phyloP scores from a whole-genome alignment of 441 rosid genomes.

The Eruca vesicaria region DNA sequence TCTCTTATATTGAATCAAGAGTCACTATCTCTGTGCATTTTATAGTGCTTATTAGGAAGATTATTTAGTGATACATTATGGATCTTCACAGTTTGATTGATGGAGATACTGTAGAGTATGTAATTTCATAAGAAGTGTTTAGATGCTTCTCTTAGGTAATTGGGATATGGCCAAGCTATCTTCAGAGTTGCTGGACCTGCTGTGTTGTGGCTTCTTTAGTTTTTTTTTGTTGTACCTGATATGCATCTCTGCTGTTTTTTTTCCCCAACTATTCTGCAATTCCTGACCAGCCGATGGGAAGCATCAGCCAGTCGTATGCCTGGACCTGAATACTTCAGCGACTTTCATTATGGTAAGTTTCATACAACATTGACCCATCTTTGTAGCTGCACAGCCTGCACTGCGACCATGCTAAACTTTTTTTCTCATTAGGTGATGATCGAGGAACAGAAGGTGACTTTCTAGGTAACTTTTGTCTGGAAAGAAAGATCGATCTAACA shows the following conservation, averaged over 20 bases:
- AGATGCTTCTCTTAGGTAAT: neutral
- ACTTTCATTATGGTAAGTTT: slow-evolving; percentile 61
- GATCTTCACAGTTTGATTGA: slow-evolving; percentile 2
- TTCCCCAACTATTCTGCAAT: slow-evolving; percentile 23
- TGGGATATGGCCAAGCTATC: neutral
- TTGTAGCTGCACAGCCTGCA: neutral
- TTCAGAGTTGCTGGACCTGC: neutral
- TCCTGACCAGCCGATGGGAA: slow-evolving; percentile 69
- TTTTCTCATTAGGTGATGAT: slow-evolving; percentile 46
- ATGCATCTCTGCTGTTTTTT: slow-evolving; percentile 21
- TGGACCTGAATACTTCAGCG: slow-evolving; percentile 79
- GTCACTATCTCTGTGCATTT: neutral
- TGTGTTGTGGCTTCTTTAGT: slow-evolving; percentile 4
- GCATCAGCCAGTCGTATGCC: slow-evolving; percentile 74
- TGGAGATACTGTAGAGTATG: neutral
- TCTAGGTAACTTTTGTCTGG: slow-evolving; percentile 67
- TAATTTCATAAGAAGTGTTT: neutral
- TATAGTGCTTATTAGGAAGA: neutral
- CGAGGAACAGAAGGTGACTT: slow-evolving; percentile 71
- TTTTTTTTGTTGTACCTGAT: slow-evolving; percentile 6
- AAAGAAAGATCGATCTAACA: slow-evolving; percentile 86
- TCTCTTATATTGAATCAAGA: neutral
- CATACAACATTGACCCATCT: neutral
- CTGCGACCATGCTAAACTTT: slow-evolving; percentile 8
- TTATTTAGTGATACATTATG: neutral